Evolutionary conservation across 2,329 filamentous ascomycete genomes (phyloP).

Genomic region (Madurella mycetomatis): DNA sequence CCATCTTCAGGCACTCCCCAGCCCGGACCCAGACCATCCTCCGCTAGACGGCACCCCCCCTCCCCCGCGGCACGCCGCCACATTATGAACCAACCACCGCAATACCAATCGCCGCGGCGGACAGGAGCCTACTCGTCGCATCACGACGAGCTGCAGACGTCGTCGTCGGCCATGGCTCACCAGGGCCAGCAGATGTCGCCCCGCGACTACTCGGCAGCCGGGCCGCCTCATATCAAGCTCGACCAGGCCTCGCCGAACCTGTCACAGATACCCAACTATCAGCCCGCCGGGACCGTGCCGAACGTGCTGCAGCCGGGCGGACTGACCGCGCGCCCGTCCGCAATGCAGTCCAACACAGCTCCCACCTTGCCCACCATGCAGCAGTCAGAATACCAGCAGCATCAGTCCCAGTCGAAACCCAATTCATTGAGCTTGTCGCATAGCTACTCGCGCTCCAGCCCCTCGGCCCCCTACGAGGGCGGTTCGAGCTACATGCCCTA

Average conservation of each 20-base stretch:
- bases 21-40: background rate
- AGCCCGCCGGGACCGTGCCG: constrained; percentile 44
- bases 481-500: constrained; percentile 50
- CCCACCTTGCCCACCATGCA: constrained; percentile 47
- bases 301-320: constrained; percentile 57
- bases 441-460: constrained; percentile 80
- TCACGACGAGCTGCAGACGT: constrained; percentile 54
- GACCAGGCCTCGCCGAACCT: constrained; percentile 40
- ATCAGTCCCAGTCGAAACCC: constrained; percentile 53
- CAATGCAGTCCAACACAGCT: constrained; percentile 41
- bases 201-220: constrained; percentile 40
- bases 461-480: constrained; percentile 56
- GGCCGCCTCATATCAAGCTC: constrained; percentile 46
- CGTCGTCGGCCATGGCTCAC: constrained; percentile 41
- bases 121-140: constrained; percentile 37
- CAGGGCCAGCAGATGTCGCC: constrained; percentile 42
- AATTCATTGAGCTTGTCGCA: constrained; percentile 63
- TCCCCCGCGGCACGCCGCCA: constrained; percentile 5
- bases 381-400: constrained; percentile 46
- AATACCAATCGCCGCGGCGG: constrained; percentile 37
- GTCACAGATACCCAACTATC: constrained; percentile 34
- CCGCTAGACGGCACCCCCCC: background rate
- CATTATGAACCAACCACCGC: constrained; percentile 36
- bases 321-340: constrained; percentile 34
- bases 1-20: background rate